Base-by-base conservation (phyloP, 495 filamentous ascomycete species). In the Apodospora peruviana region DNA sequence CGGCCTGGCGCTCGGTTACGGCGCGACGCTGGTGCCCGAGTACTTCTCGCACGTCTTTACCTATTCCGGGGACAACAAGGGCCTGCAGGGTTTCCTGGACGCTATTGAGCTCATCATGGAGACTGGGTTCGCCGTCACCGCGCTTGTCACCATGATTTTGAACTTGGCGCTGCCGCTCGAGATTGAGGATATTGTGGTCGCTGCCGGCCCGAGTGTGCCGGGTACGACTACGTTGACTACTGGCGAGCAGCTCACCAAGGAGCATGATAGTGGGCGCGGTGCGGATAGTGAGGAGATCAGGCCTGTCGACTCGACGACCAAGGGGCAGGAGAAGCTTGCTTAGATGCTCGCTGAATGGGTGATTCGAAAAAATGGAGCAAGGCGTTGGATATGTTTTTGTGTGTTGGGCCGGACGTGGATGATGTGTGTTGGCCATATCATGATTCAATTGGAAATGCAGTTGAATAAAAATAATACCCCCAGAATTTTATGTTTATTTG, bases 11-110 rank as follows among this genome's bases (percentile, higher is more conserved):
- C 58, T 95, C 17, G 90, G 91, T 23, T 85, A 86, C 64, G 86
- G 83, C 55, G 89, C 89, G 5, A 95, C 88, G 0, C 65, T 95
- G 10, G 85, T 94, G 0, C 87, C 91, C 0, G 77, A 73, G 19
- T 91, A 87, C 74, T 91, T 90, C 67, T 58, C 58, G 29, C 82
- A 80, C 52, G 80, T 94, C 49, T 95, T 96, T 64, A 86, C 86
- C 5, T 80, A 78, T 39, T 54, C 50, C 0, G 89, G 89, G 16
- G 69, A 79, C 53, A 88, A 93, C 64, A 80, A 75, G 53, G 74
- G 80, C 9, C 73, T 91, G 44, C 74, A 77, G 29, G 91, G 91
- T 2, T 85, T 95, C 63, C 73, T 90, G 46, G 86, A 95, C 59
- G 90, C 91, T 37, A 87, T 94, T 10, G 77, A 76, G 19, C 67